Conservation (phyloP, 768 basidiomycete genomes). For the Phlebiopsis flavidoalba region DNA sequence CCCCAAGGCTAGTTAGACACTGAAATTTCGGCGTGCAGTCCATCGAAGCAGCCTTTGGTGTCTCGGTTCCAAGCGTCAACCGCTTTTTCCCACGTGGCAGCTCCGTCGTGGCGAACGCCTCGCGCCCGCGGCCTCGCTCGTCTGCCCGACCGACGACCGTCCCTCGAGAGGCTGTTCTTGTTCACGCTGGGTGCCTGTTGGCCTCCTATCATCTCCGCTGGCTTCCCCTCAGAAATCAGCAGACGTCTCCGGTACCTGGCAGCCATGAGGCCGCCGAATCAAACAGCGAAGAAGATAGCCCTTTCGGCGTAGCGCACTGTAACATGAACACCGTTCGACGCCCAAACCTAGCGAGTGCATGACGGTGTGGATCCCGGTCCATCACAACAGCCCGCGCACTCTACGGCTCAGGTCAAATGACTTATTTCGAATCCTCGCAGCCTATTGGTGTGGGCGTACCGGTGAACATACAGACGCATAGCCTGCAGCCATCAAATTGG, state of each 20-base stretch:
- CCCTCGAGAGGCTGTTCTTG: background rate
- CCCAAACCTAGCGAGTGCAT: background rate
- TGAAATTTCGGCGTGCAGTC: background rate
- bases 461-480: background rate
- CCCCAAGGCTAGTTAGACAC: background rate
- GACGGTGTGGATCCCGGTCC: background rate
- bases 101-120: background rate
- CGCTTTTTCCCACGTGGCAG: background rate
- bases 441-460: background rate
- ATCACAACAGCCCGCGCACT: background rate
- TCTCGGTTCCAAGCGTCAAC: background rate
- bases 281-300: background rate
- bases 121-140: background rate
- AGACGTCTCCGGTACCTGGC: background rate
- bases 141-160: background rate
- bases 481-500: background rate
- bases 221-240: background rate
- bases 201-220: background rate
- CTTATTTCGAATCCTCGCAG: background rate
- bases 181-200: background rate
- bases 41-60: slow-evolving; percentile 1
- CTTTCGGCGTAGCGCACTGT: background rate
- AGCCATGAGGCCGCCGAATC: slow-evolving; percentile 1
- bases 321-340: background rate
- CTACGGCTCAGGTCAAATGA: background rate